phyloP scores from a whole-genome alignment of 768 basidiomycete genomes.

The Tylopilus sp. region DNA sequence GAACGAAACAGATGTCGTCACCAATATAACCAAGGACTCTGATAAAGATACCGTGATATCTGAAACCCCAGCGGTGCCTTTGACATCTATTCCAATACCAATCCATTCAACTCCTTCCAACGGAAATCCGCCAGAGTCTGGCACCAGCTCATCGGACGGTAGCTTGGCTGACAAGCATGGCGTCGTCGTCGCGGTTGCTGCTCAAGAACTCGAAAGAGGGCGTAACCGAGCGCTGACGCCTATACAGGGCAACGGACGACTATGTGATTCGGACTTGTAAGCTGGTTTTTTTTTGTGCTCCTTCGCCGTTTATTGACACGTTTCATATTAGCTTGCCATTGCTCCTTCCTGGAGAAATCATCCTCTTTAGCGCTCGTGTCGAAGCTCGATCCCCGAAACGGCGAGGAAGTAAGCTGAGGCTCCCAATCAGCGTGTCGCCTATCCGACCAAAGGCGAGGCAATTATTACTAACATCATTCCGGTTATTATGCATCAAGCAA shows the following conservation, averaged over 20 bases:
- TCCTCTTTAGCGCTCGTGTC: constrained; percentile 51
- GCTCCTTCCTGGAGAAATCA: constrained; percentile 43
- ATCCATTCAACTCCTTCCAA: constrained; percentile 1
- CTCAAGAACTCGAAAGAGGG: constrained; percentile 43
- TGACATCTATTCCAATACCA: constrained; percentile 8
- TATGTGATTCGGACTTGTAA: constrained; percentile 44
- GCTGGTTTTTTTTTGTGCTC: constrained; percentile 9
- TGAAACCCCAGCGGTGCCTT: neutral
- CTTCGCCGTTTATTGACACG: too few species aligned
- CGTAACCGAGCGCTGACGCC: constrained; percentile 53
- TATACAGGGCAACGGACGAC: constrained; percentile 44
- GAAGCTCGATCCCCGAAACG: constrained; percentile 53
- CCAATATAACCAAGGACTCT: constrained; percentile 2
- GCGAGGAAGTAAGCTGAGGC: constrained; percentile 54
- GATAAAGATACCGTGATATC: constrained; percentile 7
- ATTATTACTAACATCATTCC: constrained; percentile 52
- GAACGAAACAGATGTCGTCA: neutral
- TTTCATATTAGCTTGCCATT: constrained; percentile 35
- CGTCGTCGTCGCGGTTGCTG: constrained; percentile 33
- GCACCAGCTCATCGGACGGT: constrained; percentile 48
- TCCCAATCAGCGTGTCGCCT: constrained; percentile 45
- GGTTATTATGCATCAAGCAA: constrained; percentile 57
- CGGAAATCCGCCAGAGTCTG: constrained; percentile 30
- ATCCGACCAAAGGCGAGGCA: constrained; percentile 52
- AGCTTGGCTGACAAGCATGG: constrained; percentile 38